These are phyloP conservation scores for Chaetomiaceae sp. DNA, from an alignment of 2,329 filamentous ascomycete species.

Conservation along the genomic window DNA sequence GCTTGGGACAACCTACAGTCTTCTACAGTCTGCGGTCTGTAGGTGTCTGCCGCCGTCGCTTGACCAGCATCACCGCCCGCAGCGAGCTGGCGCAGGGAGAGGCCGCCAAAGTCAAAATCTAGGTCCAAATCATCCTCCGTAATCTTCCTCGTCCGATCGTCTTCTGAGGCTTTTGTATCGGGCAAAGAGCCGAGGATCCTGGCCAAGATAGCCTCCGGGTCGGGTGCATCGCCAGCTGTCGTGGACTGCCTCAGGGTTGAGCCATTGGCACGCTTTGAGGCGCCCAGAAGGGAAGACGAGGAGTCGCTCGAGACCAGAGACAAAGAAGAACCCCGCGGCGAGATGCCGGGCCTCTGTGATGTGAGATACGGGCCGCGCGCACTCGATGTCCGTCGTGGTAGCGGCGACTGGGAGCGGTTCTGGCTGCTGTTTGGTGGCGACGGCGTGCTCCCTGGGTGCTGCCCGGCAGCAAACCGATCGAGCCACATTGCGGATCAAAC, in stretches of 20 bases:
- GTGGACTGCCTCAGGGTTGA: slow-evolving; percentile 59
- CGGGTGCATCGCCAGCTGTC: slow-evolving; percentile 48
- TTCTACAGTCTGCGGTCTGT: slow-evolving; percentile 59
- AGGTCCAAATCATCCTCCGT: slow-evolving; percentile 53
- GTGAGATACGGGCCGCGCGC: slow-evolving; percentile 65
- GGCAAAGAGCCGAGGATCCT: slow-evolving; percentile 37
- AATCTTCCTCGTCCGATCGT: slow-evolving; percentile 27
- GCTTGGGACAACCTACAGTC: slow-evolving; percentile 53
- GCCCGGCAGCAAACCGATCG: slow-evolving; percentile 75
- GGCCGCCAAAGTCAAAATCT: slow-evolving; percentile 71
- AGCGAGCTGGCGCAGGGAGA: slow-evolving; percentile 71
- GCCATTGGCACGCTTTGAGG: slow-evolving; percentile 61
- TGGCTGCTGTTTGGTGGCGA: slow-evolving; percentile 45
- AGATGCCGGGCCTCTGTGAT: slow-evolving; percentile 62
- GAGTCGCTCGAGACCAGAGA: slow-evolving; percentile 77
- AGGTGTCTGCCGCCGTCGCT: slow-evolving; percentile 31
- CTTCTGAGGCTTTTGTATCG: slow-evolving; percentile 16
- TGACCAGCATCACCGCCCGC: slow-evolving; percentile 28
- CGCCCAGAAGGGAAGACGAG: slow-evolving; percentile 65
- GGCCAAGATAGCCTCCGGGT: slow-evolving; percentile 67
- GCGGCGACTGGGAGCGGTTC: slow-evolving; percentile 67
- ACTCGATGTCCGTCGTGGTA: slow-evolving; percentile 61
- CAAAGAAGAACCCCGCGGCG: slow-evolving; percentile 69
- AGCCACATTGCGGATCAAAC: slow-evolving; percentile 72
- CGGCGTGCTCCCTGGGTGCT: slow-evolving; percentile 55